Conservation (phyloP, 2,329 filamentous ascomycete genomes). For the Bimuria novae-zelandiae region DNA sequence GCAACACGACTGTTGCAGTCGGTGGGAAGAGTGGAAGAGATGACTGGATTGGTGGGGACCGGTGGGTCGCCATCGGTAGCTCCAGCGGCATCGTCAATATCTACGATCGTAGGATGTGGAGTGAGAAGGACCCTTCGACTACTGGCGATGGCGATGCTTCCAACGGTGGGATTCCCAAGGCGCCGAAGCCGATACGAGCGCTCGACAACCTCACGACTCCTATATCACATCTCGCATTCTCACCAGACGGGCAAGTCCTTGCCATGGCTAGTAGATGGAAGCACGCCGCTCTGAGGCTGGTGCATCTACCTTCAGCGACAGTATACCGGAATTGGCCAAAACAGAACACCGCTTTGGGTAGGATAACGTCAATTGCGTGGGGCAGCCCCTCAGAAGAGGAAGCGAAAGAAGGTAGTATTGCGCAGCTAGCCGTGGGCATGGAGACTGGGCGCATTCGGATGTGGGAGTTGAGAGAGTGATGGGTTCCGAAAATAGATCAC, state of each 20-base stretch:
- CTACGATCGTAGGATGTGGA: slow-evolving; percentile 78
- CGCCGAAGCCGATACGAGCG: slow-evolving; percentile 71
- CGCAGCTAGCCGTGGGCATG: slow-evolving; percentile 80
- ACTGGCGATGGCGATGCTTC: slow-evolving; percentile 24
- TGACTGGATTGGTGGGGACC: slow-evolving; percentile 70
- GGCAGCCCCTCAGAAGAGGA: slow-evolving; percentile 52
- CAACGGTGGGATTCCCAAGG: slow-evolving; percentile 61
- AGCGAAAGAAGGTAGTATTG: slow-evolving; percentile 63
- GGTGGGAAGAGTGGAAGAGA: slow-evolving; percentile 70
- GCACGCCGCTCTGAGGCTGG: slow-evolving; percentile 82
- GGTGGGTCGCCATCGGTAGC: slow-evolving; percentile 88
- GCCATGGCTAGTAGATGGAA: slow-evolving; percentile 86
- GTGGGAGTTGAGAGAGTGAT: slow-evolving; percentile 67
- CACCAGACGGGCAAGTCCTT: slow-evolving; percentile 85
- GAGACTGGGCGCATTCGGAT: slow-evolving; percentile 85
- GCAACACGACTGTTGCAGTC: slow-evolving; percentile 79
- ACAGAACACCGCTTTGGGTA: slow-evolving; percentile 81
- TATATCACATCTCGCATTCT: slow-evolving; percentile 78
- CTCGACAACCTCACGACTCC: slow-evolving; percentile 89
- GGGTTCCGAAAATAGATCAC: background rate
- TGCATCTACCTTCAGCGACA: slow-evolving; percentile 88
- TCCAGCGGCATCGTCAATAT: slow-evolving; percentile 89
- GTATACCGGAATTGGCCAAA: slow-evolving; percentile 98
- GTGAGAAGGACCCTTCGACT: slow-evolving; percentile 35
- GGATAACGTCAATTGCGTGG: slow-evolving; percentile 67